Evolutionary conservation across 768 basidiomycete genomes (phyloP), one percentile per base, ranked within the genome.

Genomic region (Russula griseocarnosa): DNA sequence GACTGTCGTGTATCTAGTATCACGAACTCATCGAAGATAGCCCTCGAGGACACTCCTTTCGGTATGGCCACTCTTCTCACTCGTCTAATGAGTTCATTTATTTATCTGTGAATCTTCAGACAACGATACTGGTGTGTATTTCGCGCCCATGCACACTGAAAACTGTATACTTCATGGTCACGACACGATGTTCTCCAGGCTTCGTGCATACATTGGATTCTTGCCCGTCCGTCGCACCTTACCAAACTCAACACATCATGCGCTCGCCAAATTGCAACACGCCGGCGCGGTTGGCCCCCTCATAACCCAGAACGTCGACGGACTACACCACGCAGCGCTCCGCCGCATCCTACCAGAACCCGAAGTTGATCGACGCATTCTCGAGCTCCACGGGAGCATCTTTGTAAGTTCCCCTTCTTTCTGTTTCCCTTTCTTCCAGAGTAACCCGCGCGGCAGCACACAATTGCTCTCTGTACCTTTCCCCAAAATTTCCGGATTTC

Each of bases 301-400:
- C 36, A 85, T 98, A 66, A 98, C 96, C 0, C 89, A 88, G 79
- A 91, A 91, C 68, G 95, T 98, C n/a, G 96, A 98, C 70, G 94
- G 94, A 2, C 82, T 98, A 7, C 95, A 98, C 71, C 86, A 86
- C 57, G 92, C 91, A 75, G 90, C 92, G 9, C 74, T 90, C 22
- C 61, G 74, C 40, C 74, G 76, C 71, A 79, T 81, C 64, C 76
- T 74, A 75, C 75, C 71, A 65, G 75, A 72, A 58, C 71, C 70
- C n/a, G 71, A 68, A 24, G 71, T 76, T 73, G 55, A 75, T 66
- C 58, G 73, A 67, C 72, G 75, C 28, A 85, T 94, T 50, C 77
- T 97, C 26, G 92, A 96, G 72, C 81, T 98, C 9, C 94, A 98
- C 73, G 94, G 94, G 22, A 92, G 88, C 20, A 74, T 98, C 13